Conservation (phyloP, 352 stramenopile species). For the Globisporangium paroecandrum region DNA sequence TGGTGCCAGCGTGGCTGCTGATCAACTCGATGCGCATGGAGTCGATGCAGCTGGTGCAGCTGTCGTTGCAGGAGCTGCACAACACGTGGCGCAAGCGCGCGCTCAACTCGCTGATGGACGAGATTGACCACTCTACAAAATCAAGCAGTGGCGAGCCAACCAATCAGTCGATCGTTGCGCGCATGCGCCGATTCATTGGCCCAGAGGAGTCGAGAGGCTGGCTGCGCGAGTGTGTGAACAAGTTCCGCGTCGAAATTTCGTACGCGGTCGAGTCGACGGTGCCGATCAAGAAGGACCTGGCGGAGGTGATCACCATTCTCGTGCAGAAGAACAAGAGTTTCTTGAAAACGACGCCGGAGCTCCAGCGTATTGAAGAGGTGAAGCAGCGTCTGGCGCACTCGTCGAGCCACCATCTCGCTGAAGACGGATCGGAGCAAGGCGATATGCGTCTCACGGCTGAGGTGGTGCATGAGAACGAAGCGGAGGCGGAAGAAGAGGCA, state of each 20-base stretch:
- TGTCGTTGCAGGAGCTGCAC: constrained; percentile 96
- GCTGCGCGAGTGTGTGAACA: constrained; percentile 66
- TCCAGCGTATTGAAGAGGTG: constrained; percentile 50
- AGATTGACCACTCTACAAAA: constrained; percentile 35
- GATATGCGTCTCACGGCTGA: constrained; percentile 79
- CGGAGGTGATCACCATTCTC: constrained; percentile 58
- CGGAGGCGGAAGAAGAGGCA: constrained; percentile 84
- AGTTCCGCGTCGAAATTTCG: constrained; percentile 80
- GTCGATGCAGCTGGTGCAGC: constrained; percentile 98
- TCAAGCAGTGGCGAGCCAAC: constrained; percentile 9
- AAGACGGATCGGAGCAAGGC: constrained; percentile 57
- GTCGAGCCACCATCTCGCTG: constrained; percentile 32
- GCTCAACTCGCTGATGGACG: constrained; percentile 87
- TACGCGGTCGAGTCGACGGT: constrained; percentile 65
- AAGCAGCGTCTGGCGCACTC: constrained; percentile 62
- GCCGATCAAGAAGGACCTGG: constrained; percentile 67
- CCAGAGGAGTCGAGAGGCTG: constrained; percentile 32
- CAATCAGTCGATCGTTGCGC: constrained; percentile 34
- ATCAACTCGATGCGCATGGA: constrained; percentile 99
- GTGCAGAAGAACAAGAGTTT: constrained; percentile 60
- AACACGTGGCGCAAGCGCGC: constrained; percentile 98
- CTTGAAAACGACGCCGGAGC: constrained; percentile 48
- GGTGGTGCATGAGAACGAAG: constrained; percentile 89
- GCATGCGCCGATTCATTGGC: constrained; percentile 68
- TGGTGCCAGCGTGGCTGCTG: constrained; percentile 94